Conservation (phyloP, 2,329 filamentous ascomycete genomes). For the Parafenestella ontariensis region DNA sequence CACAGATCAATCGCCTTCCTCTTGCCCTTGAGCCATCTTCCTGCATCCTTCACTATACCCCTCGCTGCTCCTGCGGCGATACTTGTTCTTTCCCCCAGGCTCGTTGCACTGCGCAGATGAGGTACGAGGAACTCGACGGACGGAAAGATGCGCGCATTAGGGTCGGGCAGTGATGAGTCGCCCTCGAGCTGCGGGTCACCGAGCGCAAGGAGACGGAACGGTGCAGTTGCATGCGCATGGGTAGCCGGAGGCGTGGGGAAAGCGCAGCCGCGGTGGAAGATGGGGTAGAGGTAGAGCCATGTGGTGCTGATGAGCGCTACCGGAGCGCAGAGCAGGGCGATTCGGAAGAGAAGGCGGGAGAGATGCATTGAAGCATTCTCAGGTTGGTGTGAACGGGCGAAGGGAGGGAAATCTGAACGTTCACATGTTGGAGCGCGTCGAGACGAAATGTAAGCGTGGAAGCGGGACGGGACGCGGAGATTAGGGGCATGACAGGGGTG, state of each 20-base stretch:
- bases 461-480: constrained; percentile 6
- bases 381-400: background rate
- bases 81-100: constrained; percentile 14
- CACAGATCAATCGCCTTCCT: constrained; percentile 86
- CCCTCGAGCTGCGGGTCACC: constrained; percentile 95
- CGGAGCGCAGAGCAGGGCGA: constrained; percentile 64
- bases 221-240: constrained; percentile 57
- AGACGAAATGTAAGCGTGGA: constrained; percentile 6
- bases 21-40: constrained; percentile 68
- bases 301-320: constrained; percentile 72
- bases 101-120: constrained; percentile 27
- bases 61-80: constrained; percentile 19
- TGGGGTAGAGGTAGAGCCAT: constrained; percentile 88
- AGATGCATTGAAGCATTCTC: constrained; percentile 58
- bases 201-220: constrained; percentile 85
- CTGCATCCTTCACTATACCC: constrained; percentile 64
- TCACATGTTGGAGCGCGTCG: constrained; percentile 16
- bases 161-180: constrained; percentile 76
- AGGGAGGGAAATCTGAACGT: constrained; percentile 7
- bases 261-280: constrained; percentile 73
- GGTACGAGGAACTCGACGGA: constrained; percentile 47
- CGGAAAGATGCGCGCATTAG: constrained; percentile 46
- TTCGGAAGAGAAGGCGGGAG: constrained; percentile 54
- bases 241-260: constrained; percentile 65
- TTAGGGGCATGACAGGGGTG: constrained; percentile 2